Base-by-base conservation (phyloP, 768 basidiomycete genomes). In the Tephrocybe rancida region DNA sequence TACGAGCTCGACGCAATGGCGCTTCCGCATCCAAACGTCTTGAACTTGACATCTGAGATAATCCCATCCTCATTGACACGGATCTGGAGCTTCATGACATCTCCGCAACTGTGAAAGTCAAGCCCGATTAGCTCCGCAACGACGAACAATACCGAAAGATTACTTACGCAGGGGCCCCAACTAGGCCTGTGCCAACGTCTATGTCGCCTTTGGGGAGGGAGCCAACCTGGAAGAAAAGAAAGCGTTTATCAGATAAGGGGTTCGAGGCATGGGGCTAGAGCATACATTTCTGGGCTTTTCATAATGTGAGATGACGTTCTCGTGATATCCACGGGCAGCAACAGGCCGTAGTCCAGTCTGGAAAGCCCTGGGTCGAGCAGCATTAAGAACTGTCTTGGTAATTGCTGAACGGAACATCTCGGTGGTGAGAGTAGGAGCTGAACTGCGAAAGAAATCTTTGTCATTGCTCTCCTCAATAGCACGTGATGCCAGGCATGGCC, bases 21-120 rank as follows among this genome's bases (percentile, higher is more conserved):
- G 59, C 93, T 95, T 48, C 97, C 97, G 70, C 97, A 98, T 2
- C 97, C 96, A 71, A 99, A 98, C 0, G 97, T 98, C 80, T 98
- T 99, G 81, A 98, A 98, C 75, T 96, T 97, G 73, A 98, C 97
- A 68, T 99, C 97, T 44, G 89, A 90, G 66, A 99, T 99, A 71
- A 98, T 83, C 30, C 95, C 94, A 30, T 90, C 79, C 55, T 96
- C 95, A 70, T 96, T 87, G 52, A 99, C 97, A 61, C 93, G 88
- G 67, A 99, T 99, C 73, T 98, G 96, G 10, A 99, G 86, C 73
- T 98, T 98, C 96, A 99, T 99, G 42, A 98, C 96, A 76, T 97
- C 95, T 63, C 95, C 95, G 67, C 95, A 96, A 3, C 94, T 95
- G 61, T 16, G 26, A 35, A n/a, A 43, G 37, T 18, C 22, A 22